Conservation (phyloP, 163 green algal genomes). For the Scenedesmus sp. region DNA sequence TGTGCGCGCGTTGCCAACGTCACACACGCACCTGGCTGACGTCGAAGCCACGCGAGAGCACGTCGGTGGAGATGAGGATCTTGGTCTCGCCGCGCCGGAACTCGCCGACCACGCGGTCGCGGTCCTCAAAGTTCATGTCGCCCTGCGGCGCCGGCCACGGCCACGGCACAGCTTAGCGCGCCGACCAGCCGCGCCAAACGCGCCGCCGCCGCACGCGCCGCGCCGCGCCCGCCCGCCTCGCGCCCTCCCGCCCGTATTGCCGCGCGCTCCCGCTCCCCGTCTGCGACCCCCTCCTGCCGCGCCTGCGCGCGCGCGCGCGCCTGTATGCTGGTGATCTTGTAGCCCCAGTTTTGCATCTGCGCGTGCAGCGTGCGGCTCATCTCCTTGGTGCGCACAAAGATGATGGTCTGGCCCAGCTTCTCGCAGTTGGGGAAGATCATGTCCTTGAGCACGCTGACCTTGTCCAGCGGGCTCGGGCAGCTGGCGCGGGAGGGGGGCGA, state of each 20-base stretch:
- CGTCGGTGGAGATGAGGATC: constrained; percentile 98
- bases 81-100: constrained; percentile 89
- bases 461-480: constrained; percentile 76
- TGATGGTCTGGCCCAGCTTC: constrained; percentile 98
- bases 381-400: constrained; percentile 94
- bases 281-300: too few species aligned
- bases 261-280: too few species aligned
- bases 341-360: constrained; percentile 87
- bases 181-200: too few species aligned
- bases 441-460: constrained; percentile 91
- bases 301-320: constrained; percentile 22
- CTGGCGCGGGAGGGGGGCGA: constrained; percentile 44
- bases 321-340: constrained; percentile 94
- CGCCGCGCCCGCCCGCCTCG: too few species aligned
- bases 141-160: constrained; percentile 76
- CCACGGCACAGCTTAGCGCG: too few species aligned
- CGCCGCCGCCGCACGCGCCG: too few species aligned
- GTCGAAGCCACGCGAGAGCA: constrained; percentile 97
- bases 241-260: too few species aligned
- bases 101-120: constrained; percentile 92
- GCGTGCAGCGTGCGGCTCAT: constrained; percentile 73
- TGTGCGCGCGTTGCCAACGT: too few species aligned
- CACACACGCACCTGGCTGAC: constrained; percentile 81
- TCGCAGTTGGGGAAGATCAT: constrained; percentile 98
- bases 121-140: constrained; percentile 83